Percentiles rank a stretch among this genome's conserved stretches.
These are phyloP conservation scores for Pseudocercospora cruenta DNA, from an alignment of 2,329 filamentous ascomycete species.

Conservation along the genomic window DNA sequence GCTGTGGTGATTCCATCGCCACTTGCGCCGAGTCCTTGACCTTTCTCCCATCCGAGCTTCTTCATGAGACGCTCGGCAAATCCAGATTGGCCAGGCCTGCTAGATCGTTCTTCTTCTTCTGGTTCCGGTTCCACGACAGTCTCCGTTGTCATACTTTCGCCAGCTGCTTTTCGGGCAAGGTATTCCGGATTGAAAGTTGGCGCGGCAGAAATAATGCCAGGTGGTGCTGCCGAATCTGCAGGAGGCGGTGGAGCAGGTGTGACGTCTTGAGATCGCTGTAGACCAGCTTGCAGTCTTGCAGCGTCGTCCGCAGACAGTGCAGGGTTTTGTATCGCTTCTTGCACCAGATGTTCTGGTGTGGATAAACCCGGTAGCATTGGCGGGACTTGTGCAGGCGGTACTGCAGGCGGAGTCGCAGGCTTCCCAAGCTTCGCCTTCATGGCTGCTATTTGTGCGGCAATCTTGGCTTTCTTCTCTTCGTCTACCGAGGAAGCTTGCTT, in stretches of 20 bases:
- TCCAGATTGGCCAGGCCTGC: conserved; percentile 75
- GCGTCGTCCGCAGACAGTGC: background rate
- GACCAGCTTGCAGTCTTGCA: background rate
- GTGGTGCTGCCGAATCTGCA: conserved; percentile 11
- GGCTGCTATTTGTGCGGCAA: conserved; percentile 31
- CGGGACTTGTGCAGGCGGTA: conserved; percentile 11
- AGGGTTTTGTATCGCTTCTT: conserved; percentile 1
- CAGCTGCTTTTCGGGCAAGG: conserved; percentile 16
- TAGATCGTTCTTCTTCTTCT: conserved; percentile 54
- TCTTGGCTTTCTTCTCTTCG: conserved; percentile 27
- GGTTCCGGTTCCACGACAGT: conserved; percentile 46
- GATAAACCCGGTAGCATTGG: conserved; percentile 18
- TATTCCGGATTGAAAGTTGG: conserved; percentile 27
- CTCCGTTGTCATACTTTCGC: conserved; percentile 40
- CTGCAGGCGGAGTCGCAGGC: conserved; percentile 14
- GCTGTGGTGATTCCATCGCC: conserved; percentile 83
- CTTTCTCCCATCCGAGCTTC: conserved; percentile 92
- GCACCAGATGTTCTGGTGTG: background rate
- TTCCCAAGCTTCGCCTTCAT: conserved; percentile 29
- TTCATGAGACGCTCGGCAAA: conserved; percentile 88
- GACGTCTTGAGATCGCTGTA: background rate
- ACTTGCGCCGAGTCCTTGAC: conserved; percentile 81
- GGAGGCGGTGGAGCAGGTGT: conserved; percentile 22
- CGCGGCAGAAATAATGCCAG: conserved; percentile 20
- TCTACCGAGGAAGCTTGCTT: conserved; percentile 13